Evolutionary conservation across 2,329 filamentous ascomycete species (phyloP).

Genomic region (Ophiobolus disseminans): DNA sequence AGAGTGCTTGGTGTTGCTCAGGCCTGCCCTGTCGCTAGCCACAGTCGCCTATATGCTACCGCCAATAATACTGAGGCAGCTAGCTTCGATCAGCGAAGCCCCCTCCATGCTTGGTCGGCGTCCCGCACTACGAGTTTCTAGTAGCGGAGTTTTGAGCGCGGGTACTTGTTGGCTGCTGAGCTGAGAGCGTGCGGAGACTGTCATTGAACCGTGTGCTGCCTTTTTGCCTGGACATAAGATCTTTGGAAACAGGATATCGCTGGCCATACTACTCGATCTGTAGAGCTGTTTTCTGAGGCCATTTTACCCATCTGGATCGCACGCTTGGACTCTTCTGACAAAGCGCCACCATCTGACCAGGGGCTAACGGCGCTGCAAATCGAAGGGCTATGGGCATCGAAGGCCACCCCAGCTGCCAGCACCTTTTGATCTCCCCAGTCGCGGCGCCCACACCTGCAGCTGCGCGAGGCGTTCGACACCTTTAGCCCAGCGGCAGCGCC

Average conservation of each 20-base stretch:
- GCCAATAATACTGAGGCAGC: background rate
- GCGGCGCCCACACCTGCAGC: slow-evolving; percentile 13
- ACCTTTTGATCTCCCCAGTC: slow-evolving; percentile 23
- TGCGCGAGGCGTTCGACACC: slow-evolving; percentile 10
- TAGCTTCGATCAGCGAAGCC: background rate
- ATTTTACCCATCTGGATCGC: slow-evolving; percentile 12
- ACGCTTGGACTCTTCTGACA: slow-evolving; percentile 3
- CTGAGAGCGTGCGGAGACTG: no score
- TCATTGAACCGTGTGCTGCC: no score
- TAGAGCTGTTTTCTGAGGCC: background rate
- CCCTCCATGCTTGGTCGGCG: background rate
- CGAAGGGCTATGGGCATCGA: slow-evolving; percentile 21
- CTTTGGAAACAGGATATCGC: no score
- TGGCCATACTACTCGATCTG: background rate
- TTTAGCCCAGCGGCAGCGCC: slow-evolving; percentile 9
- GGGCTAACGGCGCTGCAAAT: slow-evolving; percentile 14
- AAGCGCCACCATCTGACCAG: slow-evolving; percentile 16
- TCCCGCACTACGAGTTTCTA: background rate
- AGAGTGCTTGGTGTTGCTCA: slow-evolving; percentile 10
- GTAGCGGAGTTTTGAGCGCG: no score
- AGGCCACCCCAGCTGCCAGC: slow-evolving; percentile 15
- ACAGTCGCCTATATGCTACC: slow-evolving; percentile 2
- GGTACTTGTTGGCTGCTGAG: no score
- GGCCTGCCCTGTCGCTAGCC: slow-evolving; percentile 13
- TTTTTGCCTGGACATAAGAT: no score